Conservation (phyloP, 169 alveolate species). For the Plasmodium gonderi region DNA sequence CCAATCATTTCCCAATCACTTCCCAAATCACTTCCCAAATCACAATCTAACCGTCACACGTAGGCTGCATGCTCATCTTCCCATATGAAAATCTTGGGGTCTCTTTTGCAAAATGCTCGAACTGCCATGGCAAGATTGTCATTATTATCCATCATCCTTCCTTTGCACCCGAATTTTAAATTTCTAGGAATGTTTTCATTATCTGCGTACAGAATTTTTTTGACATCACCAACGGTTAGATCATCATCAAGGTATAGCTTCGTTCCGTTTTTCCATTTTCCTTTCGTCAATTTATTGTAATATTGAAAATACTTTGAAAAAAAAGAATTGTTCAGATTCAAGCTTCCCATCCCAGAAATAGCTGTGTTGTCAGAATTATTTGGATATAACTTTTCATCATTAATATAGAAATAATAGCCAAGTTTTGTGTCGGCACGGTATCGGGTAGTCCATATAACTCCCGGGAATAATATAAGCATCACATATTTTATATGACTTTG, state of each 20-base stretch:
- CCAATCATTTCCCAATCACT: not conserved
- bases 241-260: conserved; percentile 84
- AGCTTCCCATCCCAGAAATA: not conserved
- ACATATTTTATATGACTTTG: conserved; percentile 89
- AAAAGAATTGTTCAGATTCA: not conserved
- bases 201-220: conserved; percentile 78
- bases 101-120: conserved; percentile 88
- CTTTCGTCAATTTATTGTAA: conserved; percentile 47
- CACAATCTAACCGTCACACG: not conserved
- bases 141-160: conserved; percentile 86
- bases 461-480: conserved; percentile 86
- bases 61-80: conserved; percentile 65
- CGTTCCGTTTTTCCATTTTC: conserved; percentile 85
- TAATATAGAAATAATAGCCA: conserved; percentile 84
- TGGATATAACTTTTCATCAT: conserved; percentile 63
- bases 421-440: conserved; percentile 88
- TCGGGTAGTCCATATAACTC: conserved; percentile 85
- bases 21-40: not conserved
- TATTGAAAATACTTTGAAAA: conserved; percentile 3
- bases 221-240: conserved; percentile 84
- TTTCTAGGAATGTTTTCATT: conserved; percentile 69
- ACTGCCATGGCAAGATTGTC: conserved; percentile 90
- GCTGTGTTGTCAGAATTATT: not conserved
- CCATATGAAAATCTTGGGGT: conserved; percentile 88
- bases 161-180: conserved; percentile 87